These are phyloP conservation scores for Prunus mongolica DNA, from an alignment of 306 rosid genomes.

Conservation along the genomic window DNA sequence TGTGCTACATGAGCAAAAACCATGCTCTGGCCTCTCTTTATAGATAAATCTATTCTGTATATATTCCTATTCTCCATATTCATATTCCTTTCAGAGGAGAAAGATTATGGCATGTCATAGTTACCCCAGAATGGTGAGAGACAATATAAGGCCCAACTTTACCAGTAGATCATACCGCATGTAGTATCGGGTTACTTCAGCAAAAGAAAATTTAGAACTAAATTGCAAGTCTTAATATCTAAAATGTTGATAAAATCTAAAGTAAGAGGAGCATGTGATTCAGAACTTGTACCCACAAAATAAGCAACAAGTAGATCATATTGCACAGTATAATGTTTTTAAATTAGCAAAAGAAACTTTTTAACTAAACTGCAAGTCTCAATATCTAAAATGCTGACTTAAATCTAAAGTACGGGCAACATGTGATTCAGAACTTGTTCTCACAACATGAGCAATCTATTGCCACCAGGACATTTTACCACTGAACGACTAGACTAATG, in stretches of 20 bases:
- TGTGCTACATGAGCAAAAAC: not conserved
- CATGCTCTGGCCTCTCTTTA: not conserved
- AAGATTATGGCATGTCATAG: not conserved
- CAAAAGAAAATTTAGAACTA: not conserved
- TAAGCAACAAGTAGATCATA: not conserved
- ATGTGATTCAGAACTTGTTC: not conserved
- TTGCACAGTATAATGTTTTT: not conserved
- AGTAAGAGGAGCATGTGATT: not conserved
- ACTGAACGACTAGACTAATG: not conserved
- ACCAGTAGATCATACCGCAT: not conserved
- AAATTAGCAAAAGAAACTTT: not conserved
- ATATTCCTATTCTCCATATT: not conserved
- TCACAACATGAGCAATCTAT: not conserved
- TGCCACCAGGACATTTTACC: not conserved
- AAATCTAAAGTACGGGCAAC: not conserved
- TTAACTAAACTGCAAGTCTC: not conserved
- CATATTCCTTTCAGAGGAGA: not conserved
- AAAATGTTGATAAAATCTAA: not conserved
- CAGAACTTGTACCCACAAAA: constrained; percentile 8
- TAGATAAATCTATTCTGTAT: not conserved
- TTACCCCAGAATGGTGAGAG: not conserved
- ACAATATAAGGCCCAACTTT: not conserved
- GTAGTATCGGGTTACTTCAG: not conserved
- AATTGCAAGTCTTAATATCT: not conserved
- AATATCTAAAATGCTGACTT: not conserved